These are phyloP conservation scores for Ophidiomyces ophidiicola DNA, from an alignment of 2,329 filamentous ascomycete species.

Conservation along the genomic window DNA sequence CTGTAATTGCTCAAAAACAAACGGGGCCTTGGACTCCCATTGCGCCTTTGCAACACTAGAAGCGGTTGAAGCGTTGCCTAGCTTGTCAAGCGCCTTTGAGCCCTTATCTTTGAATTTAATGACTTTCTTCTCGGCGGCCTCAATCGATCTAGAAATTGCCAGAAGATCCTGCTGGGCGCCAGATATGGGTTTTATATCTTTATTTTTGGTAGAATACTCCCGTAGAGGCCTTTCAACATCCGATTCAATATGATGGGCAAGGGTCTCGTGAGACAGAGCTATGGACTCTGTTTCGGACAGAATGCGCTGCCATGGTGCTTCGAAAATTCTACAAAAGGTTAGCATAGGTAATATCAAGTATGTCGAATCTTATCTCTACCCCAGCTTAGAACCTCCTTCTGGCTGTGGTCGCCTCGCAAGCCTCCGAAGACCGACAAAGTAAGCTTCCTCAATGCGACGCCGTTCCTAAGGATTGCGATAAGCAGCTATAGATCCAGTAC, in stretches of 20 bases:
- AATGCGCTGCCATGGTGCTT: constrained; percentile 80
- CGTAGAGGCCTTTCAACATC: constrained; percentile 80
- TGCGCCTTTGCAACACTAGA: constrained; percentile 69
- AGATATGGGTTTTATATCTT: constrained; percentile 66
- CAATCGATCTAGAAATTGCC: constrained; percentile 71
- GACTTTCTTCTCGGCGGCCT: constrained; percentile 70
- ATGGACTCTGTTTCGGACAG: constrained; percentile 65
- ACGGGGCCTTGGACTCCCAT: constrained; percentile 91
- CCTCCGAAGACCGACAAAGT: constrained; percentile 69
- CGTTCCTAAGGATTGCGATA: constrained; percentile 55
- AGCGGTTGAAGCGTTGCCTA: constrained; percentile 58
- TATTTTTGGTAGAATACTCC: constrained; percentile 56
- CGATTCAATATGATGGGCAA: constrained; percentile 69
- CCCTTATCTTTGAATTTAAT: constrained; percentile 75
- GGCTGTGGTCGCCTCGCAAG: constrained; percentile 62
- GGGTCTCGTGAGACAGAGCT: constrained; percentile 68
- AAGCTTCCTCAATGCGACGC: constrained; percentile 79
- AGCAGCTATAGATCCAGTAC: background rate
- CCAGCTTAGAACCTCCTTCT: constrained; percentile 67
- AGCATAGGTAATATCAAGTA: constrained; percentile 11
- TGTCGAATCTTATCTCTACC: constrained; percentile 46
- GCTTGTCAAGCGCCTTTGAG: constrained; percentile 57
- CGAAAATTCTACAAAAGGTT: constrained; percentile 57
- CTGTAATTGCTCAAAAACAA: constrained; percentile 86
- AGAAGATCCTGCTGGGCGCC: constrained; percentile 71